A percentile compares a stretch with the other conserved stretches of the same genome.
Conservation (phyloP, 2,329 filamentous ascomycete species). For the Geosmithia flava region DNA sequence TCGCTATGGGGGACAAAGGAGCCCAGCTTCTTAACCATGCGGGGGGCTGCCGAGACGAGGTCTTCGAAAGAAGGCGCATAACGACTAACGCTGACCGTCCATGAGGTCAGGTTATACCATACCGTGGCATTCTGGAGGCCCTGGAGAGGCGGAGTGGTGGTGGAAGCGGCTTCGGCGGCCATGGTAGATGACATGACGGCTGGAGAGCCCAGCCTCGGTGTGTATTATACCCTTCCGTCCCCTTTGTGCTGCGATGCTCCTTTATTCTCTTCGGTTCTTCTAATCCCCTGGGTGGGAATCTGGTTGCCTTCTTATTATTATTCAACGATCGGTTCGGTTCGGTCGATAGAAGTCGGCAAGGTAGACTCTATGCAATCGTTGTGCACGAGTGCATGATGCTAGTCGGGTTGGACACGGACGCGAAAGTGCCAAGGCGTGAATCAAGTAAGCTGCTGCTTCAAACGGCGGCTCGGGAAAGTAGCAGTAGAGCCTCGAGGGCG, state of each 20-base stretch:
- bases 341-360: not conserved
- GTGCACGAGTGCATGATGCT: not conserved
- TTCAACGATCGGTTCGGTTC: not conserved
- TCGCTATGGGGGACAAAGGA: constrained; percentile 50
- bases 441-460: not conserved
- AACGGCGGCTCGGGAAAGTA: not conserved
- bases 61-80: constrained; percentile 55
- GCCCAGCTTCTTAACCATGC: constrained; percentile 56
- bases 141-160: constrained; percentile 4
- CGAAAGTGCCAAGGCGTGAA: not conserved
- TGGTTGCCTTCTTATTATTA: not conserved
- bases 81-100: constrained; percentile 39
- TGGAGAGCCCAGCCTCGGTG: not conserved
- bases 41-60: constrained; percentile 55
- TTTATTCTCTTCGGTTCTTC: not conserved
- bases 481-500: not conserved
- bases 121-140: constrained; percentile 25
- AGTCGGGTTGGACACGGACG: not conserved
- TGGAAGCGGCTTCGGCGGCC: not conserved
- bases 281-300: not conserved
- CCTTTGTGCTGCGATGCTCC: not conserved
- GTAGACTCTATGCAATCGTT: not conserved
- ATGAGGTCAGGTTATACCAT: constrained; percentile 38
- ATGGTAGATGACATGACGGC: not conserved
- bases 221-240: not conserved